Conservation (phyloP, 495 filamentous ascomycete species). For the Ramalina peruviana region DNA sequence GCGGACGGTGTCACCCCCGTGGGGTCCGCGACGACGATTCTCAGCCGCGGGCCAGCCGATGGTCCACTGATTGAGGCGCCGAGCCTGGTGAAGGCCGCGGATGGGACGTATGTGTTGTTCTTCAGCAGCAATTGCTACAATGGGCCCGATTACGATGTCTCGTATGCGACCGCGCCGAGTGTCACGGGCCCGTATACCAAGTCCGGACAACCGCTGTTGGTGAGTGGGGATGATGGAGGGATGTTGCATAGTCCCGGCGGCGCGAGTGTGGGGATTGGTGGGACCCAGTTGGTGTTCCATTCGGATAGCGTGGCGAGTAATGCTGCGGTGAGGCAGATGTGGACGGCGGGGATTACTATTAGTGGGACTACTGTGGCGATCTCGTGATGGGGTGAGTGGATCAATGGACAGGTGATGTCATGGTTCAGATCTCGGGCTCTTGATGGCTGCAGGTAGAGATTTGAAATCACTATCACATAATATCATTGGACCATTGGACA, state of each 20-base stretch:
- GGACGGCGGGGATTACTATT: slow-evolving; percentile 24
- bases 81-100: slow-evolving; percentile 25
- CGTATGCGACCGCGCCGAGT: slow-evolving; percentile 33
- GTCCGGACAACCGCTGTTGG: slow-evolving; percentile 23
- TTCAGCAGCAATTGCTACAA: slow-evolving; percentile 41
- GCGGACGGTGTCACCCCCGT: slow-evolving; percentile 34
- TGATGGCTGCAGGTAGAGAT: too few relatives aligned
- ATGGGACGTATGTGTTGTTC: slow-evolving; percentile 41
- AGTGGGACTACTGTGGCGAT: slow-evolving; percentile 14
- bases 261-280: slow-evolving; percentile 26
- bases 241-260: slow-evolving; percentile 35
- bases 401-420: too few relatives aligned
- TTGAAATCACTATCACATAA: too few relatives aligned
- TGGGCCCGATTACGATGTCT: slow-evolving; percentile 34
- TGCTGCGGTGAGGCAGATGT: slow-evolving; percentile 24
- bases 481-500: too few relatives aligned
- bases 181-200: slow-evolving; percentile 33
- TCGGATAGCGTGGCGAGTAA: slow-evolving; percentile 25
- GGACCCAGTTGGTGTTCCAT: slow-evolving; percentile 33
- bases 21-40: slow-evolving; percentile 29
- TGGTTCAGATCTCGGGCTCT: too few relatives aligned
- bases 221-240: slow-evolving; percentile 24
- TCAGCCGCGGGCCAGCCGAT: slow-evolving; percentile 35
- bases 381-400: too few relatives aligned
- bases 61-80: slow-evolving; percentile 45